Percentiles rank a stretch among this genome's conserved stretches.
Evolutionary conservation across 2,329 filamentous ascomycete species (phyloP).

Genomic region (Nigrograna mackinnonii): DNA sequence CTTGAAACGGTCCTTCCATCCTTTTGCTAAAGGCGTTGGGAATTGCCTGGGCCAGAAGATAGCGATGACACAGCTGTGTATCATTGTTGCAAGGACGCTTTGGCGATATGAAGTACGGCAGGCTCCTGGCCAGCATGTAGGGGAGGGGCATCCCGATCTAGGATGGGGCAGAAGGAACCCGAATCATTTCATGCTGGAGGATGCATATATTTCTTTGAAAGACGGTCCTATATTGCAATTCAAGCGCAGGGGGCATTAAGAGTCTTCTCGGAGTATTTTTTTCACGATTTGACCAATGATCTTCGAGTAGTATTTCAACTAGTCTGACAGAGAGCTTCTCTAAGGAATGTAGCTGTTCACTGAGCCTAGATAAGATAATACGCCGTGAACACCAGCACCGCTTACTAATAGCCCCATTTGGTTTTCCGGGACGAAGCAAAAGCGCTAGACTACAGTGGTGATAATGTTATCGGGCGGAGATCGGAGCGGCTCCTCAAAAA

Average conservation of each 20-base stretch:
- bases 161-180: constrained; percentile 10
- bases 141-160: constrained; percentile 2
- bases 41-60: constrained; percentile 71
- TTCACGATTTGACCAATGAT: too few relatives aligned
- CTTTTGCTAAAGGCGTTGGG: constrained; percentile 68
- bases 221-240: constrained; percentile 67
- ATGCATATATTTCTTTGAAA: constrained; percentile 72
- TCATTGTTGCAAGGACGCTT: constrained; percentile 57
- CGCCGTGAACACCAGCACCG: too few relatives aligned
- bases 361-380: too few relatives aligned
- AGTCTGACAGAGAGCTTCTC: too few relatives aligned
- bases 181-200: constrained; percentile 66
- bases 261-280: too few relatives aligned
- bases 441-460: too few relatives aligned
- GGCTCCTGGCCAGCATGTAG: constrained; percentile 11
- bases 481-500: too few relatives aligned
- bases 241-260: constrained; percentile 1
- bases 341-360: too few relatives aligned
- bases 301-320: too few relatives aligned
- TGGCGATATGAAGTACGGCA: constrained; percentile 62
- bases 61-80: constrained; percentile 65
- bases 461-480: too few relatives aligned
- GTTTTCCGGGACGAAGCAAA: too few relatives aligned
- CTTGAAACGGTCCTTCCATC: not conserved
- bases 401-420: too few relatives aligned